phyloP scores from a whole-genome alignment of 2,329 filamentous ascomycete genomes.

The Chaetomiaceae sp. region DNA sequence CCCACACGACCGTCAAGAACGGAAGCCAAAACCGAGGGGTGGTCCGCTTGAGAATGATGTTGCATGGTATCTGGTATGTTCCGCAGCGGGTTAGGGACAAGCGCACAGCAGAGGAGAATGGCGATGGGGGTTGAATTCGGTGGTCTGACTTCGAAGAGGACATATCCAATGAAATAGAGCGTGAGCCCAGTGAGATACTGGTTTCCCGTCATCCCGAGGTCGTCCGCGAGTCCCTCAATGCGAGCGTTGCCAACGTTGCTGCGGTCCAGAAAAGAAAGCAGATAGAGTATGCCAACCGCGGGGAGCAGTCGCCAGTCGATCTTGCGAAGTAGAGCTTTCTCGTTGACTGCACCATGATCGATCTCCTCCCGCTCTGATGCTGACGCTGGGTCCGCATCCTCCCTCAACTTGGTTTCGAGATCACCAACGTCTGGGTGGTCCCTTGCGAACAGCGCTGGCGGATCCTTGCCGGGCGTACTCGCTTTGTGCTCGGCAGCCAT shows the following conservation, averaged over 20 bases:
- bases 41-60: constrained; percentile 55
- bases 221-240: constrained; percentile 48
- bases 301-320: constrained; percentile 47
- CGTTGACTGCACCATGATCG: constrained; percentile 36
- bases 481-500: neutral
- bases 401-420: constrained; percentile 2
- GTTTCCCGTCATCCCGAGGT: constrained; percentile 51
- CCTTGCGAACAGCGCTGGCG: neutral
- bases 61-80: constrained; percentile 47
- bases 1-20: constrained; percentile 50
- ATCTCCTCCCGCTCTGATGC: constrained; percentile 16
- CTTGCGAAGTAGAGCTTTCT: constrained; percentile 53
- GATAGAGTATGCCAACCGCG: constrained; percentile 48
- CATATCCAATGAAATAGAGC: constrained; percentile 58
- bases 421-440: neutral
- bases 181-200: constrained; percentile 61
- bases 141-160: constrained; percentile 44
- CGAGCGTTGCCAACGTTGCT: constrained; percentile 56
- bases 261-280: constrained; percentile 51
- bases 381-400: constrained; percentile 12
- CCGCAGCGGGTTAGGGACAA: neutral
- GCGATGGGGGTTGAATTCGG: neutral
- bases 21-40: constrained; percentile 53
- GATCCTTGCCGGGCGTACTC: neutral
- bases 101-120: neutral